Evolutionary conservation across 2,329 filamentous ascomycete genomes (phyloP).

Genomic region (Verticillium tricorpus): DNA sequence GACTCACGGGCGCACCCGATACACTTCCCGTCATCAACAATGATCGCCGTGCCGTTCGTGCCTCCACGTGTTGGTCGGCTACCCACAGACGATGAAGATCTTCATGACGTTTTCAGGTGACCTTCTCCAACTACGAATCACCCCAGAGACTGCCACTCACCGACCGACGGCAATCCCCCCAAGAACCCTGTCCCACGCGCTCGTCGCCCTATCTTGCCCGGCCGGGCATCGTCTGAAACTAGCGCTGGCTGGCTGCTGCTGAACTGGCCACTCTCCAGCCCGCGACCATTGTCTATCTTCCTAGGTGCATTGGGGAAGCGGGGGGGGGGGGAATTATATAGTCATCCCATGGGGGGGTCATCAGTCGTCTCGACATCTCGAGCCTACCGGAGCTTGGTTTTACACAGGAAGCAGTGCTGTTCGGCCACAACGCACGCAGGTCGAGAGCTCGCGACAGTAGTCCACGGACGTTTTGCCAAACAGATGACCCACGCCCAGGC

Average conservation of each 20-base stretch:
- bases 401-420: too few species aligned
- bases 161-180: neutral
- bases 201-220: neutral
- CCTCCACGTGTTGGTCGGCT: neutral
- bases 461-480: neutral
- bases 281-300: too few species aligned
- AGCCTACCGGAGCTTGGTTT: too few species aligned
- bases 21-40: neutral
- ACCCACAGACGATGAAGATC: neutral
- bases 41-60: neutral
- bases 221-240: neutral
- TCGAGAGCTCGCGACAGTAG: neutral
- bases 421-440: too few species aligned
- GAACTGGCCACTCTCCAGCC: neutral
- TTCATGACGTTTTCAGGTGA: neutral
- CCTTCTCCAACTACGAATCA: neutral
- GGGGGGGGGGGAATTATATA: too few species aligned
- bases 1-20: neutral
- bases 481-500: neutral
- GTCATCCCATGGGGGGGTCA: too few species aligned
- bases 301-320: too few species aligned
- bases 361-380: too few species aligned
- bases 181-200: neutral
- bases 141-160: neutral
- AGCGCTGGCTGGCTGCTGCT: neutral